phyloP scores from a whole-genome alignment of 805 yeast genomes.

The Saturnispora serradocipensis region DNA sequence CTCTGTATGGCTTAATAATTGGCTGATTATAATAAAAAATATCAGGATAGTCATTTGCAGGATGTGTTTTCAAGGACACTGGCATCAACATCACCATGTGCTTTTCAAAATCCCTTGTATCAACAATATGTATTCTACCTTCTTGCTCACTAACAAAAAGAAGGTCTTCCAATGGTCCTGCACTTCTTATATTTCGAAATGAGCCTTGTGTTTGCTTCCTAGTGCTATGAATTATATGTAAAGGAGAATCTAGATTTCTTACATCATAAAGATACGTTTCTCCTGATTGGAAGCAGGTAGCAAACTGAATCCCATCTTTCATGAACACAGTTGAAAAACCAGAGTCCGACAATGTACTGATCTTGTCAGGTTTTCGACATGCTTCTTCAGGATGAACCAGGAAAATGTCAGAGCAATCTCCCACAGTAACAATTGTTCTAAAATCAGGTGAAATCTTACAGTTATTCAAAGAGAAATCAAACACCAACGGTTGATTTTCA shows the following conservation, averaged over 20 bases:
- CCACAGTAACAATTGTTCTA: constrained; percentile 54
- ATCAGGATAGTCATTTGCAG: not conserved
- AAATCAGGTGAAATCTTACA: constrained; percentile 59
- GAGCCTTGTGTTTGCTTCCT: constrained; percentile 41
- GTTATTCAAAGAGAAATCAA: constrained; percentile 67
- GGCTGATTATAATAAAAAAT: constrained; percentile 19
- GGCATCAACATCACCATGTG: constrained; percentile 74
- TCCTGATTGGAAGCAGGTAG: constrained; percentile 84
- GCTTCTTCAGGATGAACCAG: constrained; percentile 38
- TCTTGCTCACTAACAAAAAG: constrained; percentile 74
- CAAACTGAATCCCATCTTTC: constrained; percentile 63
- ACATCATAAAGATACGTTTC: constrained; percentile 67
- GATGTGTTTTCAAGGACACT: constrained; percentile 13
- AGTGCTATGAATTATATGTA: constrained; percentile 51
- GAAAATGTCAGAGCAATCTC: constrained; percentile 65
- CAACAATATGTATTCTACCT: constrained; percentile 79
- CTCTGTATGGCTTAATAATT: constrained; percentile 24
- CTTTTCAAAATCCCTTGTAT: constrained; percentile 60
- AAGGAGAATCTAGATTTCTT: constrained; percentile 47
- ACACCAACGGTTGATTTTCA: constrained; percentile 30
- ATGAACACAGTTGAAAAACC: constrained; percentile 80
- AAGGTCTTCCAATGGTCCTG: constrained; percentile 64
- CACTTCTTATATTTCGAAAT: constrained; percentile 39
- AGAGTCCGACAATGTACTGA: constrained; percentile 52
- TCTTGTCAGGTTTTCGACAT: constrained; percentile 9